Base-by-base conservation (phyloP, 2,329 filamentous ascomycete species). In the Trichoderma koningii region DNA sequence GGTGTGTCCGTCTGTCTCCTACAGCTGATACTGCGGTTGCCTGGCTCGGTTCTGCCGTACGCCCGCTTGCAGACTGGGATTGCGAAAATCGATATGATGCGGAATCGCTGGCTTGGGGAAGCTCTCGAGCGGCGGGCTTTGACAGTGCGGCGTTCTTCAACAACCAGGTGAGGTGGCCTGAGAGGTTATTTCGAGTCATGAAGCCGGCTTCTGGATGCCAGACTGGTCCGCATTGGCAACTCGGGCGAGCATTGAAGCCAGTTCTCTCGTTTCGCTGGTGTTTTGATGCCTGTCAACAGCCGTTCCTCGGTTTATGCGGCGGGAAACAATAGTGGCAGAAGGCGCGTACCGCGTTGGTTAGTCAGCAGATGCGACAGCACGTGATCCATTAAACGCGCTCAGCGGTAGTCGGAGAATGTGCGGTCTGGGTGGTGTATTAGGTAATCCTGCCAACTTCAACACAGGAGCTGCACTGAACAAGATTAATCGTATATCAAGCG, bases 131-230 rank as follows among this genome's bases (percentile, higher is more conserved):
- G 65, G 76, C 77, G 66, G 79, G 78, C 72, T 75, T 76, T 69
- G 75, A 75, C 70, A 76, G 73, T 64, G 76, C 72, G 70, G 78
- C 74, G 74, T 84, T 82, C 70, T 78, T 78, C 71, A 85, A 73
- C 71, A 87, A 78, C 85, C 85, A 87, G 70, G 82, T 78, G 70
- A 87, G 76, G 73, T 87, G 83, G 72, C 84, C 80, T 70, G 76
- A 74, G 66, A 87, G 80, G 72, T 87, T 87, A 77, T 87, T 86
- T 73, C 82, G 83, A 78, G 85, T 87, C 85, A 87, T 87, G 78
- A 82, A 83, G 79, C 73, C 79, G 76, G 75, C 70, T 66, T 62
- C 44, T 42, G 59, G 60, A 53, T 69, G 66, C 68, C 70, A 69
- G 68, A 68, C 66, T 59, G 66, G 69, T 53, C 67, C 66, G 71